Percentiles rank a stretch among this genome's conserved stretches.
Conservation (phyloP, 2,329 filamentous ascomycete species). For the Lasiodiplodia hormozganensis region DNA sequence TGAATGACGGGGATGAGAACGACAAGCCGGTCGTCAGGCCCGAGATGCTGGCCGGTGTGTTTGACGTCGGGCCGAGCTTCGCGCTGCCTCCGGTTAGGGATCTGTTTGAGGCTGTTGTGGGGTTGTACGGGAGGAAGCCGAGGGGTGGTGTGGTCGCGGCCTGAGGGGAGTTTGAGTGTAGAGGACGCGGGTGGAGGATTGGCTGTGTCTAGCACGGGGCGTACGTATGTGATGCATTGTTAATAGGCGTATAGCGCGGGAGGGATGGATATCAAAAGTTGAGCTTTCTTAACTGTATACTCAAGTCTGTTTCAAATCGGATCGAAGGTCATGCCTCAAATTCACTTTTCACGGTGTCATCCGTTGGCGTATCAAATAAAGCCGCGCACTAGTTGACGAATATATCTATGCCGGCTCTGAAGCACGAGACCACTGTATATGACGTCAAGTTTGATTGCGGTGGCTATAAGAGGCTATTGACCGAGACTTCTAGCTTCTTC, state of each 20-base stretch:
- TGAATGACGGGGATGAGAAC: slow-evolving; percentile 49
- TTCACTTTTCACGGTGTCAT: no score
- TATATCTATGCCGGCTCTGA: no score
- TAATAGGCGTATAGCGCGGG: not conserved
- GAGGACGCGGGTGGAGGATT: not conserved
- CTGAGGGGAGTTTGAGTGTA: not conserved
- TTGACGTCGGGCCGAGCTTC: slow-evolving; percentile 72
- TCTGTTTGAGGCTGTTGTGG: slow-evolving; percentile 76
- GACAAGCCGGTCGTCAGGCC: slow-evolving; percentile 68
- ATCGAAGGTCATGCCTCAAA: not conserved
- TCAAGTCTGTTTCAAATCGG: not conserved
- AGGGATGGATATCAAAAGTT: not conserved
- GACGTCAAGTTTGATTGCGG: no score
- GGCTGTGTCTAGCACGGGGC: not conserved
- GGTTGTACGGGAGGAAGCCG: slow-evolving; percentile 67
- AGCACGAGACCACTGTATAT: no score
- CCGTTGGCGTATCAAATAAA: no score
- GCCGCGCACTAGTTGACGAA: no score
- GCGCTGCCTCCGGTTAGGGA: slow-evolving; percentile 76
- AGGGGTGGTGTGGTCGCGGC: slow-evolving; percentile 26
- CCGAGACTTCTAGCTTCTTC: no score
- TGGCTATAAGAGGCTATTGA: no score
- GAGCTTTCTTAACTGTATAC: not conserved
- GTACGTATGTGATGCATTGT: not conserved
- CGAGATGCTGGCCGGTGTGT: slow-evolving; percentile 72